Percentiles rank a stretch among this genome's conserved stretches.
Conservation (phyloP, 306 rosid genomes). For the Mucuna pruriens region DNA sequence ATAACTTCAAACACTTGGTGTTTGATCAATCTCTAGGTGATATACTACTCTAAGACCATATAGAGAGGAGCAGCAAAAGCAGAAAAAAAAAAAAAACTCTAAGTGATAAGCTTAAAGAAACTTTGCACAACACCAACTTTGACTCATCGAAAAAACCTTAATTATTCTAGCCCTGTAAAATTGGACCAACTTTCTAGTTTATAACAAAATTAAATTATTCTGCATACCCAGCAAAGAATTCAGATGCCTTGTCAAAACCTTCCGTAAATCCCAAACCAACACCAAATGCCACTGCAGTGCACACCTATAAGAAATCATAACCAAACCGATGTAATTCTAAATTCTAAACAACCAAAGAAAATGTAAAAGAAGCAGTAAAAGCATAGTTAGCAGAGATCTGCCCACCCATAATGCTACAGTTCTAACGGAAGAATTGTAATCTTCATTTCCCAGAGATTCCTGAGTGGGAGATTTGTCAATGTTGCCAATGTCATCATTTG, state of each 20-base stretch:
- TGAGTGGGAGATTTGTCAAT: slow-evolving; percentile 33
- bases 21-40: slow-evolving; percentile 31
- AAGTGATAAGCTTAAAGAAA: too few species aligned
- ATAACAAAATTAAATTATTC: slow-evolving; percentile 26
- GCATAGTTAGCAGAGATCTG: slow-evolving; percentile 33
- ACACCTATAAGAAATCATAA: slow-evolving; percentile 54
- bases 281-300: slow-evolving; percentile 84
- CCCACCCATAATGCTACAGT: slow-evolving; percentile 86
- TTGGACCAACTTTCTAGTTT: neutral
- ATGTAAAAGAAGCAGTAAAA: slow-evolving; percentile 23
- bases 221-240: slow-evolving; percentile 91
- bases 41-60: slow-evolving; percentile 27
- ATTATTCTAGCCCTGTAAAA: slow-evolving; percentile 12
- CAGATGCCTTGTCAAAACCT: slow-evolving; percentile 77
- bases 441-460: slow-evolving; percentile 45
- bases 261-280: slow-evolving; percentile 79
- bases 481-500: slow-evolving; percentile 42
- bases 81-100: neutral
- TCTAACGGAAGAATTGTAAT: slow-evolving; percentile 66
- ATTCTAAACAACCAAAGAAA: slow-evolving; percentile 12
- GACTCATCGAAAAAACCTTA: slow-evolving; percentile 22
- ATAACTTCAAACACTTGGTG: slow-evolving; percentile 8
- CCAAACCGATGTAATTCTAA: neutral
- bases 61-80: neutral
- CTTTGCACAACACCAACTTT: too few species aligned